A percentile compares a stretch with the other conserved stretches of the same genome.
Conservation (phyloP, 1,139 yeast genomes). For the Pichia sp. region DNA sequence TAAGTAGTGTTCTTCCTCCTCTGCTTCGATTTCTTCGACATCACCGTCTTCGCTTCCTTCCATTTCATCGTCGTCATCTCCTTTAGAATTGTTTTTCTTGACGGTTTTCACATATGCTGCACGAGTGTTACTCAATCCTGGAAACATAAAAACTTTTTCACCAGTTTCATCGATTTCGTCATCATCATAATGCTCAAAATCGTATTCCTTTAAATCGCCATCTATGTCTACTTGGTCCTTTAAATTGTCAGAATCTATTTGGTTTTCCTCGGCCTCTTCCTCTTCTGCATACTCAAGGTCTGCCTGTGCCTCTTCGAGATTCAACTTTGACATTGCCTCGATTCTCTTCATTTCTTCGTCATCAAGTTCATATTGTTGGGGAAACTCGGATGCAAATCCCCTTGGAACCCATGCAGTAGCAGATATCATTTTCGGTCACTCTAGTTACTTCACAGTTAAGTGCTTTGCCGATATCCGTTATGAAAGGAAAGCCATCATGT, state of each 20-base stretch:
- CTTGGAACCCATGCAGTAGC: constrained; percentile 95
- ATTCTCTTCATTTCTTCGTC: constrained; percentile 94
- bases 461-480: neutral
- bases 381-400: constrained; percentile 91
- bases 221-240: constrained; percentile 58
- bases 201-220: constrained; percentile 83
- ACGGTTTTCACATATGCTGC: constrained; percentile 38
- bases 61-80: constrained; percentile 47
- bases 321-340: constrained; percentile 76
- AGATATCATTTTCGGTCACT: constrained; percentile 59
- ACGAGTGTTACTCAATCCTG: constrained; percentile 57
- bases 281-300: constrained; percentile 44
- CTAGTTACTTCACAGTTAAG: neutral
- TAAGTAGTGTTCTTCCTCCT: constrained; percentile 58
- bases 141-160: constrained; percentile 57
- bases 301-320: constrained; percentile 68
- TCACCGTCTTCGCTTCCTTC: constrained; percentile 44
- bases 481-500: neutral
- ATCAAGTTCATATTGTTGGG: constrained; percentile 79
- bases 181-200: constrained; percentile 78
- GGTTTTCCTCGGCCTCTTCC: constrained; percentile 29
- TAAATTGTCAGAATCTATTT: constrained; percentile 27
- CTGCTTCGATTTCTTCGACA: constrained; percentile 29
- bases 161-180: constrained; percentile 46
- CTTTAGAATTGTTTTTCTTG: constrained; percentile 12